These are phyloP conservation scores for Termitomyces sp. DNA, from an alignment of 768 basidiomycete species.

Conservation along the genomic window DNA sequence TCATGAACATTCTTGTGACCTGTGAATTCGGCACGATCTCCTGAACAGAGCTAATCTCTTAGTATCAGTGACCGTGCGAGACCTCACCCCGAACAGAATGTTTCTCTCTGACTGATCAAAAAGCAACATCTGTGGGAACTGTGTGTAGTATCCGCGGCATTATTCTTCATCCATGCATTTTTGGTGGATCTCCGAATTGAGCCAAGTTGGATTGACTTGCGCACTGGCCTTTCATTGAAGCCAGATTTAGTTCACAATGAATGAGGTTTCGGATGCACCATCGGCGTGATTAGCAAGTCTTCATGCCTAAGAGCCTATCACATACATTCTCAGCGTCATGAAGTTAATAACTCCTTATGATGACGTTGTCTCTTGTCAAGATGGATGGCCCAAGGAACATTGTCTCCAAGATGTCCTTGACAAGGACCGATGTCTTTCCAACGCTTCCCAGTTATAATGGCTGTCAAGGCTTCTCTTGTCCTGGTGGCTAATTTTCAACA, in stretches of 20 bases:
- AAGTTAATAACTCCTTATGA: not conserved
- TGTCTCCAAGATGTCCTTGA: not conserved
- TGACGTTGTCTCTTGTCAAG: not conserved
- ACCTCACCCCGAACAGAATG: not conserved
- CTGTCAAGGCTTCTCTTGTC: no score
- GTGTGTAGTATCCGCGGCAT: not conserved
- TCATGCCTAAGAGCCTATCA: not conserved
- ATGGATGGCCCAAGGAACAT: not conserved
- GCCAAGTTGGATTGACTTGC: no score
- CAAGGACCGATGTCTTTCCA: not conserved
- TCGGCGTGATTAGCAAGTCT: not conserved
- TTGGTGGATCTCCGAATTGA: not conserved
- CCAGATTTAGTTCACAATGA: not conserved
- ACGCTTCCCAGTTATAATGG: not conserved
- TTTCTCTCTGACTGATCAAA: not conserved
- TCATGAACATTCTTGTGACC: not conserved
- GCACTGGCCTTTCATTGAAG: not conserved
- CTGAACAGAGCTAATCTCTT: not conserved
- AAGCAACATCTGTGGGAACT: constrained; percentile 1
- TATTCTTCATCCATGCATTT: not conserved
- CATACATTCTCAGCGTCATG: not conserved
- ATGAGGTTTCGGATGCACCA: not conserved
- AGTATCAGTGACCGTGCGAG: constrained; percentile 1
- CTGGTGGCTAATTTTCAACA: no score
- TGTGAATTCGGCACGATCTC: not conserved